These are phyloP conservation scores for Castanea crenata DNA, from an alignment of 306 rosid genomes.

Conservation along the genomic window DNA sequence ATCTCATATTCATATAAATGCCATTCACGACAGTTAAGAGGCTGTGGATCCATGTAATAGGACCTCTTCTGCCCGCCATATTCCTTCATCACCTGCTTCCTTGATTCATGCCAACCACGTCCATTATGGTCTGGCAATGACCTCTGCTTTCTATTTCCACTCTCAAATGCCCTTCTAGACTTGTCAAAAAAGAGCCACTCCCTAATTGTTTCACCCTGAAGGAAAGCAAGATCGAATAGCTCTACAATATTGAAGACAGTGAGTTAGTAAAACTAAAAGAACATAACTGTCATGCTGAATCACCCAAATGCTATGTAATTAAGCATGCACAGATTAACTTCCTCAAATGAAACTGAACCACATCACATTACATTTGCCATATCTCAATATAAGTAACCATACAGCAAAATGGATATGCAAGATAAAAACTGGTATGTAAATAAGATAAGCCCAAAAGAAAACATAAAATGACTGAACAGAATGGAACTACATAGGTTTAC, in stretches of 20 bases:
- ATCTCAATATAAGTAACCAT: conserved; percentile 12
- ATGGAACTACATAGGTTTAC: conserved; percentile 32
- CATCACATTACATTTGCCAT: neutral
- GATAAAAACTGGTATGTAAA: neutral
- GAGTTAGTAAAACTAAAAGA: conserved; percentile 15
- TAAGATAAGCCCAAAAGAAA: neutral
- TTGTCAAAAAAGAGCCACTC: conserved; percentile 98
- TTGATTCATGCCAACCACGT: conserved; percentile 98
- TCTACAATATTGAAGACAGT: conserved; percentile 46
- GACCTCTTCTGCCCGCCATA: conserved; percentile 89
- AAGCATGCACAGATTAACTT: neutral
- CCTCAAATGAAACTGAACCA: neutral
- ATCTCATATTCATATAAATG: conserved; percentile 90
- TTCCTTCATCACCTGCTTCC: conserved; percentile 96
- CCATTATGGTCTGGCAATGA: conserved; percentile 85
- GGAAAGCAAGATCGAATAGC: conserved; percentile 69
- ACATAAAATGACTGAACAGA: conserved; percentile 5
- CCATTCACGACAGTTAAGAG: conserved; percentile 75
- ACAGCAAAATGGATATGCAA: conserved; percentile 10
- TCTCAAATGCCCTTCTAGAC: conserved; percentile 92
- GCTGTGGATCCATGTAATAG: conserved; percentile 98
- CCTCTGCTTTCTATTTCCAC: conserved; percentile 89
- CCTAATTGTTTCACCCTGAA: conserved; percentile 77
- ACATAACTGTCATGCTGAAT: neutral
- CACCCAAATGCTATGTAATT: neutral